phyloP scores from a whole-genome alignment of 176 grass and related monocot genomes.

The Eleusine coracana region DNA sequence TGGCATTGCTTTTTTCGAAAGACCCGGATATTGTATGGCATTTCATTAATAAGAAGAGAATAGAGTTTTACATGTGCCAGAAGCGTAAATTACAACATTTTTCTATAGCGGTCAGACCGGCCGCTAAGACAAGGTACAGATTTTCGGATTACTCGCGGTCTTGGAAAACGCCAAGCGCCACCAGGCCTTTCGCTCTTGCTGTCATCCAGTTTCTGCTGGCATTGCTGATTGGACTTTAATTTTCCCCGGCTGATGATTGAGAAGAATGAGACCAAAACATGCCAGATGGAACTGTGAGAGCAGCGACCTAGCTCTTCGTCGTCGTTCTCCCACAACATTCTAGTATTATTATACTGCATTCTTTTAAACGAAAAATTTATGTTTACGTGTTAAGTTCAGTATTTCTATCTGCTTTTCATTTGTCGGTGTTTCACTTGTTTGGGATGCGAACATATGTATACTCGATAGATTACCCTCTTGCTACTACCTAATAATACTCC shows the following conservation, averaged over 20 bases:
- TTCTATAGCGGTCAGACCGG: too few species aligned
- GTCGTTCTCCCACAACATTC: neutral
- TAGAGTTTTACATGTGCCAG: too few species aligned
- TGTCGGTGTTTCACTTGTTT: neutral
- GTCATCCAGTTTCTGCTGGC: neutral
- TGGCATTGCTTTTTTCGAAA: too few species aligned
- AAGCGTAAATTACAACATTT: too few species aligned
- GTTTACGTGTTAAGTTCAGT: neutral
- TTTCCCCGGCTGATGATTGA: neutral
- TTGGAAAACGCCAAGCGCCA: too few species aligned
- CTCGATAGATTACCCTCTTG: neutral
- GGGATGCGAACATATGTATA: too few species aligned
- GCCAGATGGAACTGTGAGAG: neutral
- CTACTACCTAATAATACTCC: too few species aligned
- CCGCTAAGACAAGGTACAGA: too few species aligned
- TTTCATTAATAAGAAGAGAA: too few species aligned
- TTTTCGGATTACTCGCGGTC: too few species aligned
- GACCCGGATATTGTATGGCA: too few species aligned
- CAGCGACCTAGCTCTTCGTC: neutral
- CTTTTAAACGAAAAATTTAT: neutral
- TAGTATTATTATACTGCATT: neutral
- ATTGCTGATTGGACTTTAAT: neutral
- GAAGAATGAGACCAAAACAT: neutral
- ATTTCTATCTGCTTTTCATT: neutral
- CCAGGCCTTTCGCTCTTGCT: too few species aligned